Evolutionary conservation across 139 green algal genomes (phyloP).

Genomic region (Desmodesmus armatus): DNA sequence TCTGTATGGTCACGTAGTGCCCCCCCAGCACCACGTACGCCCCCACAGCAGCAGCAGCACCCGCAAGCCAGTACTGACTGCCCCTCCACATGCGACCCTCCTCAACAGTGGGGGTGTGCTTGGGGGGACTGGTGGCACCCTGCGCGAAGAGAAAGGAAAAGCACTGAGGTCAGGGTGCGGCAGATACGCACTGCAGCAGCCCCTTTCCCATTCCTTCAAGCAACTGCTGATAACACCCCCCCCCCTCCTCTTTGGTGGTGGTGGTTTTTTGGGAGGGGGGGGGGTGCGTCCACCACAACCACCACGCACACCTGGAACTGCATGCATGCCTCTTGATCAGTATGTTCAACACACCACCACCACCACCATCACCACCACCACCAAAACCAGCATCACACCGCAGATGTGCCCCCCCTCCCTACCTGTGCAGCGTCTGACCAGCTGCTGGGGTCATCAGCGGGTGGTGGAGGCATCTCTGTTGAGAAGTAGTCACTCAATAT

Average conservation of each 20-base stretch:
- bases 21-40: slow-evolving; percentile 67
- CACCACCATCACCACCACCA: too few species aligned
- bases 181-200: background rate
- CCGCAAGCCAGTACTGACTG: slow-evolving; percentile 64
- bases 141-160: slow-evolving; percentile 19
- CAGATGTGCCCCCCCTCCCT: too few species aligned
- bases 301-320: too few species aligned
- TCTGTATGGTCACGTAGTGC: slow-evolving; percentile 58
- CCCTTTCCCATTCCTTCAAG: background rate
- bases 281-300: too few species aligned
- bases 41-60: slow-evolving; percentile 48
- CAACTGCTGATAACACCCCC: too few species aligned
- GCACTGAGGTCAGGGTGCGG: too few species aligned
- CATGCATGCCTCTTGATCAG: too few species aligned
- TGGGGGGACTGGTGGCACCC: slow-evolving; percentile 49
- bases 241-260: too few species aligned
- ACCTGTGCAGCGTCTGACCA: slow-evolving; percentile 58
- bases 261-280: too few species aligned
- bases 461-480: slow-evolving; percentile 37
- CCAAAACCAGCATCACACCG: too few species aligned
- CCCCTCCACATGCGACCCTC: slow-evolving; percentile 59
- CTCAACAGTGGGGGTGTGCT: slow-evolving; percentile 49
- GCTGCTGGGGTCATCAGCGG: slow-evolving; percentile 14
- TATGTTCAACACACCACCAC: too few species aligned
- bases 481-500: slow-evolving; percentile 27